Percentiles rank a stretch among this genome's conserved stretches.
phyloP scores from a whole-genome alignment of 2,329 filamentous ascomycete species.

The Trichoderma lentiforme region DNA sequence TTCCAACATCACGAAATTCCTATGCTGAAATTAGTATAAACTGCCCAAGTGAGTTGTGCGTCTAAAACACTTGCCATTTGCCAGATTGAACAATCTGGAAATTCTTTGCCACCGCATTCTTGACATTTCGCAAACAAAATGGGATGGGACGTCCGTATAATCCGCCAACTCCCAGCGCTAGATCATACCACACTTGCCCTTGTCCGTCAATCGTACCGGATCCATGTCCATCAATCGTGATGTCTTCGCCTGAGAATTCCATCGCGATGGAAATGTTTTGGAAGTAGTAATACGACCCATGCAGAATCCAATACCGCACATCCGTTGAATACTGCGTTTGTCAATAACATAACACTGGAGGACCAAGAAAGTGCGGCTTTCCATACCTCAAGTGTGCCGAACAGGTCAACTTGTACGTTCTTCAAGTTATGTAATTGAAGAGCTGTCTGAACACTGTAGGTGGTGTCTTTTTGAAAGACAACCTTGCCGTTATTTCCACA shows the following conservation, averaged over 20 bases:
- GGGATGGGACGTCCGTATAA: conserved; percentile 3
- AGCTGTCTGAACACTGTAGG: background rate
- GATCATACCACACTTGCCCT: conserved; percentile 4
- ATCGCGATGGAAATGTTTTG: conserved; percentile 3
- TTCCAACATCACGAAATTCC: conserved; percentile 10
- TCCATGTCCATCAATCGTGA: background rate
- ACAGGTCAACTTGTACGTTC: background rate
- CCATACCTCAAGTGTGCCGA: background rate
- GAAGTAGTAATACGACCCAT: conserved; percentile 4
- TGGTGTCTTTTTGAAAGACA: background rate
- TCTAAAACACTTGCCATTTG: background rate
- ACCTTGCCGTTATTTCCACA: conserved; percentile 6
- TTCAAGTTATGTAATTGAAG: background rate
- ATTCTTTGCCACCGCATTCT: background rate
- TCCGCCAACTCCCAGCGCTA: background rate
- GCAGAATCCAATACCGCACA: conserved; percentile 4
- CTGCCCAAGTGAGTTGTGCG: no score
- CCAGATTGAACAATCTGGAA: conserved; percentile 4
- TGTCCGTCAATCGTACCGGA: conserved; percentile 6
- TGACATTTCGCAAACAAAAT: conserved; percentile 1
- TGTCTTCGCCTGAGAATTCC: conserved; percentile 1
- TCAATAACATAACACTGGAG: background rate
- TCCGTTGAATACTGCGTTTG: background rate
- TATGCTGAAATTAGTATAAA: background rate
- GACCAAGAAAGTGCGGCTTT: background rate